Conservation (phyloP, 257 asterid genomes). For the Linaria vulgaris region DNA sequence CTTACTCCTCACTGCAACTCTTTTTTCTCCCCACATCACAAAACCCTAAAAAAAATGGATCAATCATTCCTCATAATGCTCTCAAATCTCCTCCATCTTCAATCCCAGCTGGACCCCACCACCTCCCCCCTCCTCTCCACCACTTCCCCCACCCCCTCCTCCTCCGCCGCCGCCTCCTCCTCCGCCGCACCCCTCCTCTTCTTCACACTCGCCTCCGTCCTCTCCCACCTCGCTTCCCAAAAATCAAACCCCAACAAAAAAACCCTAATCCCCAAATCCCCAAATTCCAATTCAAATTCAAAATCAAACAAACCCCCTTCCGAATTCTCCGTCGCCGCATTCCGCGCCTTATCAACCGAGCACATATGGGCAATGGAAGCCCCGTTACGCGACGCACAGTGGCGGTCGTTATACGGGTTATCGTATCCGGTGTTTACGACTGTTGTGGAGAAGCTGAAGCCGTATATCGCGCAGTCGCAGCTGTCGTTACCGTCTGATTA, state of each 20-base stretch:
- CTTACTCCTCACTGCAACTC: slow-evolving; percentile 2
- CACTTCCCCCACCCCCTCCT: slow-evolving; percentile 36
- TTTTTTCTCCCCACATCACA: background rate
- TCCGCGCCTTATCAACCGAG: slow-evolving; percentile 95
- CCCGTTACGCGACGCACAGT: slow-evolving; percentile 91
- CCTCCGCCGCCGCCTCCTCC: slow-evolving; percentile 58
- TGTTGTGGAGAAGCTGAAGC: slow-evolving; percentile 88
- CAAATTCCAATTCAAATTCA: slow-evolving; percentile 46
- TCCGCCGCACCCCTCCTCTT: slow-evolving; percentile 96
- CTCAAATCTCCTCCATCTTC: slow-evolving; percentile 89
- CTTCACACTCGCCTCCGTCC: slow-evolving; percentile 95
- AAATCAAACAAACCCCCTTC: slow-evolving; percentile 43
- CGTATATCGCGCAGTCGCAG: slow-evolving; percentile 89
- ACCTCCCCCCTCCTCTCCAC: slow-evolving; percentile 76
- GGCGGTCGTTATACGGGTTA: slow-evolving; percentile 91
- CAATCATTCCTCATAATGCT: slow-evolving; percentile 86
- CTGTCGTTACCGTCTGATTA: slow-evolving; percentile 95
- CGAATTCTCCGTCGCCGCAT: slow-evolving; percentile 90
- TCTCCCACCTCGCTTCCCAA: slow-evolving; percentile 86
- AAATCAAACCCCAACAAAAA: slow-evolving; percentile 44
- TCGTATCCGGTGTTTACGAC: slow-evolving; percentile 96
- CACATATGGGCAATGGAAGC: slow-evolving; percentile 98
- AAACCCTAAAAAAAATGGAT: slow-evolving; percentile 46
- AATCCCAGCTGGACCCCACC: slow-evolving; percentile 92
- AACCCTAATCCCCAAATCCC: slow-evolving; percentile 23